Evolutionary conservation across 495 filamentous ascomycete species (phyloP).

Genomic region (Podospora pseudopauciseta): DNA sequence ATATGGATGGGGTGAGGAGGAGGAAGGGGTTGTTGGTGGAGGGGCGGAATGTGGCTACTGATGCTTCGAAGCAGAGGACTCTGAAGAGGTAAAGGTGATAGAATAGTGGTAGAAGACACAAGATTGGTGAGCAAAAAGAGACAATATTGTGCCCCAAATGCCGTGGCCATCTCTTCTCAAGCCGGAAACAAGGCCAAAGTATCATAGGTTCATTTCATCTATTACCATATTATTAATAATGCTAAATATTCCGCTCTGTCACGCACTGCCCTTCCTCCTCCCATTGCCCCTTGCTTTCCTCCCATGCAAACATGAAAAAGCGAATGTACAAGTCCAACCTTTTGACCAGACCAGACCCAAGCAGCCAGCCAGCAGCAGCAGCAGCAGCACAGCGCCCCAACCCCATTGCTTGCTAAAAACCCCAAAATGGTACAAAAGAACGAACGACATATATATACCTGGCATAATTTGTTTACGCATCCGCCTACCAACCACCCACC

Average conservation of each 20-base stretch:
- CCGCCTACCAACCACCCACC: too few species aligned
- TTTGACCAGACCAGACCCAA: not conserved
- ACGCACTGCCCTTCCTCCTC: not conserved
- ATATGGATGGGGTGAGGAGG: conserved; percentile 82
- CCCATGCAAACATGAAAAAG: not conserved
- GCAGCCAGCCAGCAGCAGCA: too few species aligned
- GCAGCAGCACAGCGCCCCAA: not conserved
- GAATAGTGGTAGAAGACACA: not conserved
- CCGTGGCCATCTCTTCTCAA: too few species aligned
- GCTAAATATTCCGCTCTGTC: not conserved
- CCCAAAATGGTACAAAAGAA: not conserved
- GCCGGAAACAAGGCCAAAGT: not conserved
- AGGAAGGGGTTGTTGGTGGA: conserved; percentile 84
- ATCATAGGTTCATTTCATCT: not conserved
- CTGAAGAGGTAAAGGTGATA: conserved; percentile 68
- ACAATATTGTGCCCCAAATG: too few species aligned
- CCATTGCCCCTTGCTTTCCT: not conserved
- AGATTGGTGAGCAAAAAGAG: too few species aligned
- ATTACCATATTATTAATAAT: not conserved
- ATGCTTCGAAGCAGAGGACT: conserved; percentile 99
- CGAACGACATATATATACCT: not conserved
- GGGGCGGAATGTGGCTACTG: conserved; percentile 64
- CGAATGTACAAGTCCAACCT: not conserved
- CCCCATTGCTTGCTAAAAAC: not conserved
- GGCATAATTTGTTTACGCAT: not conserved